A percentile compares a stretch with the other conserved stretches of the same genome.
Evolutionary conservation across 352 stramenopile species (phyloP).

Genomic region (Pythium monospermum): DNA sequence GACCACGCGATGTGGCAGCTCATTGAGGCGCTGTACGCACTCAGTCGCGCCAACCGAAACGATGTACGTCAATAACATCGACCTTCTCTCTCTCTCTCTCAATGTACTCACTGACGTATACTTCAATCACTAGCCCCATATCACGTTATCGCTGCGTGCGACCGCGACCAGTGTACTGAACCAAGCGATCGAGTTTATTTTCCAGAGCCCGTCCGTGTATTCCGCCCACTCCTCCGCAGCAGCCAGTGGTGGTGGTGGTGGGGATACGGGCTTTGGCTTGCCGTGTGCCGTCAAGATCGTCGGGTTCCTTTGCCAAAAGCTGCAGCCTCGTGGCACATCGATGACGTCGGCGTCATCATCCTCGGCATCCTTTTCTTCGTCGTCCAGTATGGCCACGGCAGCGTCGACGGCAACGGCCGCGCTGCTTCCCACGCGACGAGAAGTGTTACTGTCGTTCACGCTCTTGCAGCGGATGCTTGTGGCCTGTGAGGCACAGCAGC

Average conservation of each 20-base stretch:
- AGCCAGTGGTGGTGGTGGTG: constrained; percentile 1
- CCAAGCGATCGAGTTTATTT: constrained; percentile 61
- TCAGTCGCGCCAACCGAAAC: constrained; percentile 69
- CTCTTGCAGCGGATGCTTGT: constrained; percentile 54
- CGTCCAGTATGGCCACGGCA: neutral
- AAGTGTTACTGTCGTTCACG: constrained; percentile 69
- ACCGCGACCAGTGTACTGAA: constrained; percentile 62
- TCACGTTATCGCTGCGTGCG: constrained; percentile 54
- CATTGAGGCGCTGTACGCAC: constrained; percentile 93
- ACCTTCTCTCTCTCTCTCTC: too few species aligned
- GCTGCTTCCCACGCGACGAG: constrained; percentile 28
- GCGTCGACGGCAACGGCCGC: neutral
- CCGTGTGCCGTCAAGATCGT: constrained; percentile 76
- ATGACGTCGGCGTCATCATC: neutral
- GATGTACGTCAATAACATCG: too few species aligned
- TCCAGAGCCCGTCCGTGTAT: constrained; percentile 49
- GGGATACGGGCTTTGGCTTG: constrained; percentile 47
- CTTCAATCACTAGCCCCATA: constrained; percentile 34
- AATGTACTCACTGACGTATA: neutral
- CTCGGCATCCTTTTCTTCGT: neutral
- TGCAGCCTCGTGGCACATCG: constrained; percentile 28
- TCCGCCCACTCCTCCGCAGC: too few species aligned
- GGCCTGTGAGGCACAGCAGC: constrained; percentile 40
- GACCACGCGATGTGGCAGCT: constrained; percentile 94
- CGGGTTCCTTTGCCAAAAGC: constrained; percentile 78